A percentile compares a stretch with the other conserved stretches of the same genome.
phyloP scores from a whole-genome alignment of 495 filamentous ascomycete species.

The Aspergillus indologenus region DNA sequence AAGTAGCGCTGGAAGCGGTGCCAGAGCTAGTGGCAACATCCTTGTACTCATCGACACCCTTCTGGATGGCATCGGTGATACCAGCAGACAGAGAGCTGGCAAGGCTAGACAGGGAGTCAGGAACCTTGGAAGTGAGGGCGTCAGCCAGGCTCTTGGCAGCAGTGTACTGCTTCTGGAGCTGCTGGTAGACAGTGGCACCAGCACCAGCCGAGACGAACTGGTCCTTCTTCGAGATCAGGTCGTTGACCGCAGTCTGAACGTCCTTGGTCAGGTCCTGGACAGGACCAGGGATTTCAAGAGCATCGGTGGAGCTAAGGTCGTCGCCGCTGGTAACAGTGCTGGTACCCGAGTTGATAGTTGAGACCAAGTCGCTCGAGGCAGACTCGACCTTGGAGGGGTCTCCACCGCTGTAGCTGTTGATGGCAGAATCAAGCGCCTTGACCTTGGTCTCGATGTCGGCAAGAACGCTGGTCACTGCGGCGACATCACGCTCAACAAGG shows the following conservation, averaged over 20 bases:
- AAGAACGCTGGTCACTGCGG: slow-evolving; percentile 30
- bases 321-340: slow-evolving; percentile 20
- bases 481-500: slow-evolving; percentile 30
- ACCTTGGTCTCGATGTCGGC: slow-evolving; percentile 29
- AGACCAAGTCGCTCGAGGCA: slow-evolving; percentile 32
- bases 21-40: slow-evolving; percentile 11
- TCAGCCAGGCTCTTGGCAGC: slow-evolving; percentile 33
- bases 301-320: slow-evolving; percentile 28
- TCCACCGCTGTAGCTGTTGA: slow-evolving; percentile 33
- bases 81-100: slow-evolving; percentile 28
- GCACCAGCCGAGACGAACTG: slow-evolving; percentile 32
- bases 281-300: slow-evolving; percentile 29
- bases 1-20: slow-evolving; percentile 9
- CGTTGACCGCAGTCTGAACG: slow-evolving; percentile 27
- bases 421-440: slow-evolving; percentile 31
- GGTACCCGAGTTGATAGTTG: slow-evolving; percentile 31
- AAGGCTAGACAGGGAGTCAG: slow-evolving; percentile 21
- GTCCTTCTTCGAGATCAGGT: slow-evolving; percentile 34
- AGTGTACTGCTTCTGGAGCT: slow-evolving; percentile 28
- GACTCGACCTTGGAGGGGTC: slow-evolving; percentile 29
- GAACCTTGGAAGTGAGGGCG: slow-evolving; percentile 34
- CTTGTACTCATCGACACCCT: slow-evolving; percentile 26
- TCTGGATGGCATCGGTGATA: slow-evolving; percentile 35
- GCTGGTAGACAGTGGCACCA: slow-evolving; percentile 24
- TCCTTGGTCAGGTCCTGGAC: slow-evolving; percentile 32